Evolutionary conservation across 1,284 basidiomycete genomes (phyloP), one percentile per base, ranked within the genome.

Genomic region (Ceratobasidium sp.): DNA sequence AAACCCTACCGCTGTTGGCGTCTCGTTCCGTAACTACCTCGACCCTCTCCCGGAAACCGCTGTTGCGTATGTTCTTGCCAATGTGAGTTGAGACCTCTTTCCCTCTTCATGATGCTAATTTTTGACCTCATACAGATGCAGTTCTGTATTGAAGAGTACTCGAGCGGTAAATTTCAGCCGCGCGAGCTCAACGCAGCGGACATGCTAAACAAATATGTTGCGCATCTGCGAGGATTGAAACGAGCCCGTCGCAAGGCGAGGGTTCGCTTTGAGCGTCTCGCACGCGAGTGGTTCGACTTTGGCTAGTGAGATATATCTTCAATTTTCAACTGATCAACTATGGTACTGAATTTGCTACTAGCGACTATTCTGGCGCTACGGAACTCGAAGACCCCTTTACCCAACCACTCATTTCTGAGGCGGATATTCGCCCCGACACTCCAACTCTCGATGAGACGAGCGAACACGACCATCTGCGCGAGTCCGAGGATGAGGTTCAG

Each of bases 111-210:
- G n/a, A 3, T 43, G n/a, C 14, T 60, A n/a, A 18, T 26, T 5
- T 1, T 45, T n/a, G n/a, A 18, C 10, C 18, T n/a, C 3, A 1
- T 23, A 5, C n/a, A 60, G 58, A n/a, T 69, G 23, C 65, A 69
- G 21, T 53, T 55, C 14, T 45, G 26, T 0, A 45, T 69, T 16
- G 53, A 57, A n/a, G 65, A 69, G 39, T 69, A 43, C 23, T 16
- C 41, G 28, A 55, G 50, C 1, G 65, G 65, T 1, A 12, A 32
- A 5, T 34, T 9, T 16, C 34, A 30, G 21, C 0, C 34, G 3
- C 36, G 36, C 2, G 65, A 69, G 23, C 53, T 69, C 23, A 57
- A n/a, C n/a, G n/a, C n/a, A n/a, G n/a, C n/a, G n/a, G n/a, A n/a
- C n/a, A n/a, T n/a, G n/a, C n/a, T n/a, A n/a, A n/a, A n/a, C n/a